Base-by-base conservation (phyloP, 2,329 filamentous ascomycete genomes). In the Paracamarosporium sp. region DNA sequence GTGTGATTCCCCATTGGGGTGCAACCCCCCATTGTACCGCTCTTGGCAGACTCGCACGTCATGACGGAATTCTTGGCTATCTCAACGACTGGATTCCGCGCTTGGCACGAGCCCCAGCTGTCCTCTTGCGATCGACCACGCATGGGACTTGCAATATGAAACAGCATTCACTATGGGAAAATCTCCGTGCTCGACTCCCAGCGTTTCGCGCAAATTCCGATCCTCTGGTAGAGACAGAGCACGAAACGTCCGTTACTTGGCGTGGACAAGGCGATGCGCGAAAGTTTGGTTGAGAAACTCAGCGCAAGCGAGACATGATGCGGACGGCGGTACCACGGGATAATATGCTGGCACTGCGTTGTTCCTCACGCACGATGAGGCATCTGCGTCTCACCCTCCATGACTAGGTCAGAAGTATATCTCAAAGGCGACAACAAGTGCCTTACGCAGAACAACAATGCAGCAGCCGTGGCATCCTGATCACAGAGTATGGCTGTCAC, bases 61-160 rank as follows among this genome's bases (percentile, higher is more conserved):
- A 43, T 17, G 28, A 55, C 62, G 57, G 62, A 59, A 64, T 59
- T 43, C 62, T 64, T 64, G 62, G 62, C 59, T 15, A 31, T 15
- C 38, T 44, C 28, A 33, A 44, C 25, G 27, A 8, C 40, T 22
- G 25, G 41, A 44, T 52, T 62, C 62, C 63, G 60, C 60, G 54
- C 63, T 65, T 65, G 63, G 63, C 63, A 54, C n/a, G 44, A 48
- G 27, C 46, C 31, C 15, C 20, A 53, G 9, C 27, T 20, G 35
- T 55, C 35, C 27, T 31, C 30, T 4, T 11, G 13, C n/a, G n/a
- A 22, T 13, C 15, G n/a, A 13, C 17, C 5, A n/a, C 24, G 12
- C 28, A 11, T n/a, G 27, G 13, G 17, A 35, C 3, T n/a, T 9
- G 12, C 27, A 46, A 46, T 12, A 31, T 31, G 27, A 31, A 46